Conservation (phyloP, 352 stramenopile genomes). For the Phytophthora tentaculata region DNA sequence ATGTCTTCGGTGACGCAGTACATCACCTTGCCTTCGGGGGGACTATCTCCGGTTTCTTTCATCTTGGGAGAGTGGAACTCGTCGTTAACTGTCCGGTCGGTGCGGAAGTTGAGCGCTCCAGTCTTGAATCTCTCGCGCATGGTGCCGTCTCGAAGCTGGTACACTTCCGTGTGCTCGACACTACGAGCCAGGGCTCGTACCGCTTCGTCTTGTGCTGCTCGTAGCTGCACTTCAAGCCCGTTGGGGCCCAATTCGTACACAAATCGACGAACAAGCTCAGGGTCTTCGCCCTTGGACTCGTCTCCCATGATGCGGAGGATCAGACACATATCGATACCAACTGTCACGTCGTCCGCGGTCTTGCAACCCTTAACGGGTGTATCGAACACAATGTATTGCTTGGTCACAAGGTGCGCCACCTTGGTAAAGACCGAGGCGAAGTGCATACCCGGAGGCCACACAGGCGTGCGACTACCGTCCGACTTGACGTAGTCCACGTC, state of each 20-base stretch:
- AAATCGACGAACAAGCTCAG: conserved; percentile 84
- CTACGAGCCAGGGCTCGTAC: conserved; percentile 82
- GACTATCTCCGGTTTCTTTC: conserved; percentile 13
- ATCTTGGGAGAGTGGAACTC: conserved; percentile 35
- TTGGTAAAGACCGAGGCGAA: conserved; percentile 77
- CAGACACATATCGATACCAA: conserved; percentile 89
- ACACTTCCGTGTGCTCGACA: conserved; percentile 90
- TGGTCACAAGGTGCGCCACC: conserved; percentile 88
- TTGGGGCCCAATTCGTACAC: conserved; percentile 88
- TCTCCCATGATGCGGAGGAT: conserved; percentile 92
- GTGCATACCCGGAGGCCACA: conserved; percentile 87
- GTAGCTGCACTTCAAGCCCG: conserved; percentile 86
- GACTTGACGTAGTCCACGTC: conserved; percentile 65
- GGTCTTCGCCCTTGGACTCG: conserved; percentile 81
- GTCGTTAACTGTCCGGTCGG: conserved; percentile 19
- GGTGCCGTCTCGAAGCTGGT: conserved; percentile 79
- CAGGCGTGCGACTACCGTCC: conserved; percentile 50
- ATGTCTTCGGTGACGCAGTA: conserved; percentile 76
- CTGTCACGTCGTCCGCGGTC: conserved; percentile 88
- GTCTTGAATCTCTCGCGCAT: conserved; percentile 74
- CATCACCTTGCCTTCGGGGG: conserved; percentile 24
- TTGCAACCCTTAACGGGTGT: conserved; percentile 91
- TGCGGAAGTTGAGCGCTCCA: conserved; percentile 39
- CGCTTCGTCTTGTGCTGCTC: conserved; percentile 83
- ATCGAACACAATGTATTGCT: conserved; percentile 90